Conservation (phyloP, 2,329 filamentous ascomycete genomes). For the Fusarium chlamydosporum region DNA sequence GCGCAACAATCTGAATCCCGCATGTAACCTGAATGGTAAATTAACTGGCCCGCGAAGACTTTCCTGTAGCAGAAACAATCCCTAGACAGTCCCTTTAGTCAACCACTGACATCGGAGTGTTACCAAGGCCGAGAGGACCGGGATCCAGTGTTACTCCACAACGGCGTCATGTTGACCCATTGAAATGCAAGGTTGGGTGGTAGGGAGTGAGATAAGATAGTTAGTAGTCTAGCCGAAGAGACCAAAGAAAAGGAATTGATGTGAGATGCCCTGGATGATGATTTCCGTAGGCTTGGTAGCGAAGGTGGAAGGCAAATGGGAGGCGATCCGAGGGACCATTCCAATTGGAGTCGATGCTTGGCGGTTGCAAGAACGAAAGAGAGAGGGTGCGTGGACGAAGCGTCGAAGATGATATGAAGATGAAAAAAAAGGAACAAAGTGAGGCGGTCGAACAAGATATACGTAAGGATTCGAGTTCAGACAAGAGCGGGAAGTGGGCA, state of each 20-base stretch:
- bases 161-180: constrained; percentile 42
- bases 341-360: neutral
- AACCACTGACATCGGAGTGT: constrained; percentile 21
- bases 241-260: neutral
- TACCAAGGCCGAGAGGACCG: constrained; percentile 26
- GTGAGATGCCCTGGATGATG: neutral
- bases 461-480: constrained; percentile 3
- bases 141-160: constrained; percentile 44
- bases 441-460: neutral
- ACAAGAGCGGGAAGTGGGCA: constrained; percentile 30
- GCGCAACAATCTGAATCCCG: neutral
- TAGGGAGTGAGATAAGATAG: constrained; percentile 15
- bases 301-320: neutral
- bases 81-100: neutral
- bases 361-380: neutral
- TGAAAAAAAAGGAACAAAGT: neutral
- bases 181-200: constrained; percentile 34
- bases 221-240: constrained; percentile 8
- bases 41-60: neutral
- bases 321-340: neutral
- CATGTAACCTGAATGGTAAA: neutral
- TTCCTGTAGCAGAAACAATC: constrained; percentile 3
- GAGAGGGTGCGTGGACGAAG: neutral
- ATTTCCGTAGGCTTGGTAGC: neutral
- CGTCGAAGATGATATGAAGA: neutral